Evolutionary conservation across 2,329 filamentous ascomycete genomes (phyloP).

Genomic region (Whalleya microplaca): DNA sequence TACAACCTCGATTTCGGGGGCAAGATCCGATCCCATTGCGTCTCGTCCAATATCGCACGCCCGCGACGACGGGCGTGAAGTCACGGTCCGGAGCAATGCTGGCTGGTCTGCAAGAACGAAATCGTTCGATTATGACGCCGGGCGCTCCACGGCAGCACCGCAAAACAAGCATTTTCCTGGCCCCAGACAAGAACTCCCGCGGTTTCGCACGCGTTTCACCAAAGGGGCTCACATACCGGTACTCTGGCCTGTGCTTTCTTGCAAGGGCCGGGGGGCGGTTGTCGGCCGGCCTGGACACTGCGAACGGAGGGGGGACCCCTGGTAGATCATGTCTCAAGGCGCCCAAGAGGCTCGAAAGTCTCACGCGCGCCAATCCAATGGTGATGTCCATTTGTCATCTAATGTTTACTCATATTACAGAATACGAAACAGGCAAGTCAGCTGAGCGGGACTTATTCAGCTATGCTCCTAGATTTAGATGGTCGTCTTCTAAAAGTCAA

Average conservation of each 20-base stretch:
- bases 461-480: no score
- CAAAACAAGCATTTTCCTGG: conserved; percentile 8
- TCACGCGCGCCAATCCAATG: no score
- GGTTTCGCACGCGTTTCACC: conserved; percentile 36
- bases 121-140: conserved; percentile 30
- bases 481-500: no score
- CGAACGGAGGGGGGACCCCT: not conserved
- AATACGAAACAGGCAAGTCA: no score
- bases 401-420: no score
- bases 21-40: no score
- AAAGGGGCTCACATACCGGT: conserved; percentile 2
- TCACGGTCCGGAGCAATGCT: conserved; percentile 1
- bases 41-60: not conserved
- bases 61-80: not conserved
- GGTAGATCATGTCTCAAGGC: no score
- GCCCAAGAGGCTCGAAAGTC: no score
- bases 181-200: no score
- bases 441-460: no score
- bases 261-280: not conserved
- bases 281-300: not conserved
- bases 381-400: no score
- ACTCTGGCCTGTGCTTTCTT: not conserved
- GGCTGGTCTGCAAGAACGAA: not conserved
- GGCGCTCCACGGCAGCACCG: conserved; percentile 6
- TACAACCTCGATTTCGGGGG: not conserved